Evolutionary conservation across 2,329 filamentous ascomycete species (phyloP).

Genomic region (Dactylella cylindrospora): DNA sequence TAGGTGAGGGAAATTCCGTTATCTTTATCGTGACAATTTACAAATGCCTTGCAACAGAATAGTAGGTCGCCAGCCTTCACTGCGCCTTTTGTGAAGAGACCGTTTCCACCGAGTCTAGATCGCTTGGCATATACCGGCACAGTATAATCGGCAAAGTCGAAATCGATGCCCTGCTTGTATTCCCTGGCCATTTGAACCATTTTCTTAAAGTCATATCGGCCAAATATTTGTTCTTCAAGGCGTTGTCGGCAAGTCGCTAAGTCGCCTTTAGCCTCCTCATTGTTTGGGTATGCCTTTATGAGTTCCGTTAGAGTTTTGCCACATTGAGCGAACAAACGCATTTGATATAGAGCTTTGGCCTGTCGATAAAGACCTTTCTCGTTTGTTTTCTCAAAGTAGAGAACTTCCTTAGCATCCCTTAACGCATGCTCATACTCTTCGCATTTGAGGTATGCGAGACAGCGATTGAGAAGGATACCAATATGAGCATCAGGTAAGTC

Average conservation of each 20-base stretch:
- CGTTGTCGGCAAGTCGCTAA: conserved; percentile 4
- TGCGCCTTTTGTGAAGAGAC: conserved; percentile 12
- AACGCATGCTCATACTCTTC: not conserved
- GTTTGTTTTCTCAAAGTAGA: conserved; percentile 2
- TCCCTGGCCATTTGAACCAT: conserved; percentile 24
- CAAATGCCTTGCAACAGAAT: conserved; percentile 13
- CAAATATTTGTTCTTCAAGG: conserved; percentile 7
- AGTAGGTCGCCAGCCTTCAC: conserved; percentile 31
- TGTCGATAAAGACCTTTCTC: conserved; percentile 27
- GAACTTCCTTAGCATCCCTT: conserved; percentile 2
- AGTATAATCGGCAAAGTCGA: conserved; percentile 34
- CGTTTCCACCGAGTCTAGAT: conserved; percentile 11
- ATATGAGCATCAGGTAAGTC: no score
- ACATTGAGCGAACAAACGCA: conserved; percentile 3
- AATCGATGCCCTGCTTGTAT: not conserved
- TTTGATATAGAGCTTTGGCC: conserved; percentile 14
- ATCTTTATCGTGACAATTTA: conserved; percentile 14
- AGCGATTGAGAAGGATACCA: conserved; percentile 9
- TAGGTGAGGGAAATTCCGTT: conserved; percentile 15
- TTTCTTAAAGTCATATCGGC: conserved; percentile 13
- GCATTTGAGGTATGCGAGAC: not conserved
- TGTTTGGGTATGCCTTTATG: not conserved
- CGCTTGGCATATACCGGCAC: not conserved
- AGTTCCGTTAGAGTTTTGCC: conserved; percentile 11
- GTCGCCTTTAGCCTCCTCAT: conserved; percentile 1